Conservation (phyloP, 345 rosid genomes). For the Fremontodendron californicum region DNA sequence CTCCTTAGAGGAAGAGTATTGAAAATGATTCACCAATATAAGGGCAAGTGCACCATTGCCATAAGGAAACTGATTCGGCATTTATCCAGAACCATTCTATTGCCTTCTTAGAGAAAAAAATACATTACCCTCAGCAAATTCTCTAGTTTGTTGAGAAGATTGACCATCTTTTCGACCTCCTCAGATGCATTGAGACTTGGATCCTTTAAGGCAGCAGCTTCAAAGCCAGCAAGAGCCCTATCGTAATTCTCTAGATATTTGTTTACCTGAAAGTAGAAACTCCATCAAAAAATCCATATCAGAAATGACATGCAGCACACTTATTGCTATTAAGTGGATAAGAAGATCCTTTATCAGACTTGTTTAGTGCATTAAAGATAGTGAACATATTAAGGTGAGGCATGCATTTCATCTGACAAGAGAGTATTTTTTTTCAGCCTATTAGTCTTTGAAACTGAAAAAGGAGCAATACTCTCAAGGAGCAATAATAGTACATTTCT, state of each 20-base stretch:
- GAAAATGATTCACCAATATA: background rate
- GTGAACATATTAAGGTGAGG: background rate
- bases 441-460: background rate
- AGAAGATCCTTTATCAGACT: background rate
- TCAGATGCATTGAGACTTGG: constrained; percentile 59
- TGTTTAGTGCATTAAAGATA: background rate
- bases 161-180: constrained; percentile 56
- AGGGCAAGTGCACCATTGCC: background rate
- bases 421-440: background rate
- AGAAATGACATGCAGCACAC: constrained; percentile 1
- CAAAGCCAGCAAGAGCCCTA: constrained; percentile 70
- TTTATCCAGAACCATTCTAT: background rate
- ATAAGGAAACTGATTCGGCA: background rate
- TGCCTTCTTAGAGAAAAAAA: background rate
- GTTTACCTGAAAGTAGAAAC: constrained; percentile 46
- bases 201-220: constrained; percentile 67
- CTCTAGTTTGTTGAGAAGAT: constrained; percentile 59
- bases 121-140: constrained; percentile 45
- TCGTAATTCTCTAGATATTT: constrained; percentile 71
- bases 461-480: background rate
- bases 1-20: background rate
- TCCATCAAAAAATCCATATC: background rate
- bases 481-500: background rate
- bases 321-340: background rate
- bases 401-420: background rate